Percentiles rank a stretch among this genome's conserved stretches.
These are phyloP conservation scores for Eucalyptus tenuipes DNA, from an alignment of 345 rosid species.

Conservation along the genomic window DNA sequence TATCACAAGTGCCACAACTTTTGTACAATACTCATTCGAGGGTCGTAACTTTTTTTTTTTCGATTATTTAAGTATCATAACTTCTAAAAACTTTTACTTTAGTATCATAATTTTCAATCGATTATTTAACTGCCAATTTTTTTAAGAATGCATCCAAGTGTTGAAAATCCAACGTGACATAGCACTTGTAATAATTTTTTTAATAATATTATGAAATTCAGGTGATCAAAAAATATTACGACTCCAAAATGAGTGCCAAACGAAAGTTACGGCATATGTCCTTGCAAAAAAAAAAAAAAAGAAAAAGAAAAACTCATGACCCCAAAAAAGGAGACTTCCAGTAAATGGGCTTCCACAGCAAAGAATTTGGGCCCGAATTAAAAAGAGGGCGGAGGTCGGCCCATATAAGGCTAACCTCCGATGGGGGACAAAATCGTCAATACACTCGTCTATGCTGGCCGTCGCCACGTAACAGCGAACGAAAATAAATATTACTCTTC, in stretches of 20 bases:
- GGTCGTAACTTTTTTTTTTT: too few relatives aligned
- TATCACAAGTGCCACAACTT: rapidly evolving
- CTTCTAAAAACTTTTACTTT: too few relatives aligned
- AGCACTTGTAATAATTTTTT: rapidly evolving
- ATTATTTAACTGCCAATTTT: too few relatives aligned
- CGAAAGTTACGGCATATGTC: too few relatives aligned
- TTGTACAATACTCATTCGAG: too few relatives aligned
- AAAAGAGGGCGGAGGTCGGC: not conserved
- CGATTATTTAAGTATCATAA: too few relatives aligned
- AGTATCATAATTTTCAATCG: rapidly evolving
- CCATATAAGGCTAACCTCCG: not conserved
- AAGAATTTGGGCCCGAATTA: not conserved
- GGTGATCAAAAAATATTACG: too few relatives aligned
- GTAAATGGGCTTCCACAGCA: not conserved
- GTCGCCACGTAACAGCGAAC: not conserved
- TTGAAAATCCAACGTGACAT: too few relatives aligned
- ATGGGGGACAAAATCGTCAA: not conserved
- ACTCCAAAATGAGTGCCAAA: too few relatives aligned
- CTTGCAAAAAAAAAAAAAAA: too few relatives aligned
- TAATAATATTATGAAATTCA: too few relatives aligned
- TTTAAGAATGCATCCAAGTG: too few relatives aligned
- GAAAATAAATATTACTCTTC: not conserved
- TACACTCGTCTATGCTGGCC: not conserved
- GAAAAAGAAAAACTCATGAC: not conserved
- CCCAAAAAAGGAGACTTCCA: not conserved